phyloP scores from a whole-genome alignment of 495 filamentous ascomycete species.

The Neurospora sp. region DNA sequence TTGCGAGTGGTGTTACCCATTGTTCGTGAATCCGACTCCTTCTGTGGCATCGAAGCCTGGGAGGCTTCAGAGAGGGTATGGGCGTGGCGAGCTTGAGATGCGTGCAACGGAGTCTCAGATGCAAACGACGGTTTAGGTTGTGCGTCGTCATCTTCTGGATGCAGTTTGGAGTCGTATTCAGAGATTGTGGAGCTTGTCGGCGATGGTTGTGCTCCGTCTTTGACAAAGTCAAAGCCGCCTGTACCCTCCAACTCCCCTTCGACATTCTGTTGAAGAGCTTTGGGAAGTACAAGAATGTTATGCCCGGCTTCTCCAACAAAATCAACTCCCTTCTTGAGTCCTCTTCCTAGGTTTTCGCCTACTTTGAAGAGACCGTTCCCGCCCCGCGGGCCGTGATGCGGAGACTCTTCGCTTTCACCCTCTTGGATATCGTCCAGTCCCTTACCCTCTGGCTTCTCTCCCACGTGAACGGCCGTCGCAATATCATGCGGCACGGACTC shows the following conservation, averaged over 20 bases:
- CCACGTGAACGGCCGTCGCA: constrained; percentile 52
- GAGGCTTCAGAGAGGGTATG: constrained; percentile 25
- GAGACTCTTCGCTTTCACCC: constrained; percentile 14
- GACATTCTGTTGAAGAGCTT: constrained; percentile 51
- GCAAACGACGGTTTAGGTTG: constrained; percentile 23
- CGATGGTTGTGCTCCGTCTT: constrained; percentile 4
- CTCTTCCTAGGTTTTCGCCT: constrained; percentile 23
- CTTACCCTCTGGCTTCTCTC: constrained; percentile 8
- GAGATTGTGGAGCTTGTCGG: constrained; percentile 16
- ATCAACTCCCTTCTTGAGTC: constrained; percentile 33
- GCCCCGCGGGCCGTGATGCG: constrained; percentile 10
- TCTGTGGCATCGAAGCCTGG: constrained; percentile 22
- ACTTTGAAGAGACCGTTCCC: constrained; percentile 25
- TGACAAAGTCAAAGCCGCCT: constrained; percentile 41
- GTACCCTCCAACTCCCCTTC: constrained; percentile 45
- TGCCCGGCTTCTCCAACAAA: constrained; percentile 33
- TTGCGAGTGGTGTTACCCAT: constrained; percentile 37
- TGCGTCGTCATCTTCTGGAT: constrained; percentile 10
- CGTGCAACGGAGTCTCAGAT: constrained; percentile 17
- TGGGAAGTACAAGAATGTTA: constrained; percentile 4
- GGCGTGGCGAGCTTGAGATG: constrained; percentile 17
- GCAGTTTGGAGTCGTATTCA: constrained; percentile 5
- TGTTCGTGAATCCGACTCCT: constrained; percentile 18
- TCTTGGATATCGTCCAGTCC: constrained; percentile 20
- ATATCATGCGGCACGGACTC: constrained; percentile 69